Base-by-base conservation (phyloP, 108 stramenopile species). In the Nitzschia sp. region DNA sequence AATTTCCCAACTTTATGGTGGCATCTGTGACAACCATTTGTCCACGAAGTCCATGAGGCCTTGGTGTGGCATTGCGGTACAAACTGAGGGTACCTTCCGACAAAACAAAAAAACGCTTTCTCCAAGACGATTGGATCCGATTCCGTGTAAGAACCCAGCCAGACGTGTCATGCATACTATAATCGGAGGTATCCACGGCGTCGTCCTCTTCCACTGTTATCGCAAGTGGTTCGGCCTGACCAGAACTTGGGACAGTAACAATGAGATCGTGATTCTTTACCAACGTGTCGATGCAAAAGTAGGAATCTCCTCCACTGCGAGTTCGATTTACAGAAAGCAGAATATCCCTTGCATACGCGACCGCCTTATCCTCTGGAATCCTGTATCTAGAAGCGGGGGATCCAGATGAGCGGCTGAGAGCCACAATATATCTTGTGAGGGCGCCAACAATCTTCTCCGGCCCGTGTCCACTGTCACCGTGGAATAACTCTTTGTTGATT, bases 201-300 rank as follows among this genome's bases (percentile, higher is more conserved):
- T 79, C 76, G 34, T 78, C 71, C 21, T 68, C 54, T 52, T 70
- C 56, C 0, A 92, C 87, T 20, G 71, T 68, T 41, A 93, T 81
- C 1, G 82, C 75, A 19, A 90, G 67, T 17, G 91, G 91, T 44
- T 81, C 84, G 5, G 86, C 87, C 63, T 88, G 70, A 7, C 74
- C 41, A 7, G 89, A 88, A 54, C 74, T 79, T 10, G 91, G 91
- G 41, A 85, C 85, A 1, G 88, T 60, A 10, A 87, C 89, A 22
- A 90, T 86, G 15, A 93, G 58, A 20, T 83, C 71, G 34, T 73
- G 53, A 81, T 90, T 87, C 20, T 76, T 82, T 64, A 77, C 80
- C n/a, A 93, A 65, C n/a, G 81, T 83, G 38, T 88, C 83, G 12
- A 82, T 74, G 67, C 92, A 93, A 66, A 84, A 93, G 52, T 90